Evolutionary conservation across 2,329 filamentous ascomycete species (phyloP).

Genomic region (Phoma herbarum): DNA sequence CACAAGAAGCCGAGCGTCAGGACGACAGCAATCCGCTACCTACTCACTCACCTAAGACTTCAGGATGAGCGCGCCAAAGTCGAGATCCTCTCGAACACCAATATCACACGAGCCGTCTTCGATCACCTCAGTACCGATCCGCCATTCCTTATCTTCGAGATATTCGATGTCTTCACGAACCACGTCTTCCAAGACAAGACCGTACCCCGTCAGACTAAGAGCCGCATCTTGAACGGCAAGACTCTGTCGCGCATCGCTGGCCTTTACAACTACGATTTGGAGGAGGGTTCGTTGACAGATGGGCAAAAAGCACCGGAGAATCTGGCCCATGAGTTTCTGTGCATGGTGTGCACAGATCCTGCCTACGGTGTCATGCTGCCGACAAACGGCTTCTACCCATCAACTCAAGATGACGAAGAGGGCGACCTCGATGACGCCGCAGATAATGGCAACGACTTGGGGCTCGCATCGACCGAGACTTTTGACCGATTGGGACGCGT

Average conservation of each 20-base stretch:
- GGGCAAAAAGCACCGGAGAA: conserved; percentile 68
- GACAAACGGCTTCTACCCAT: conserved; percentile 85
- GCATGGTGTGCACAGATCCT: conserved; percentile 76
- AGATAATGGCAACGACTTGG: conserved; percentile 66
- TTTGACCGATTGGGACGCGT: conserved; percentile 76
- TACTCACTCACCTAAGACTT: conserved; percentile 80
- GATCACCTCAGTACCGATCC: conserved; percentile 81
- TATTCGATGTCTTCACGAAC: conserved; percentile 74
- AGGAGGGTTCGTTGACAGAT: conserved; percentile 56
- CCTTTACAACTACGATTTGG: conserved; percentile 53
- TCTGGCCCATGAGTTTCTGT: conserved; percentile 77
- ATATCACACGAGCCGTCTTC: conserved; percentile 74
- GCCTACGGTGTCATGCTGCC: conserved; percentile 77
- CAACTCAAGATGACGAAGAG: conserved; percentile 68
- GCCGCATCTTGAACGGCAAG: conserved; percentile 76
- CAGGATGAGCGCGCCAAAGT: conserved; percentile 79
- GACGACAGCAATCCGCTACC: conserved; percentile 81
- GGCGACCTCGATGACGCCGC: conserved; percentile 51
- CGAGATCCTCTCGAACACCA: conserved; percentile 80
- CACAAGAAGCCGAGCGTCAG: conserved; percentile 78
- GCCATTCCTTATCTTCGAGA: conserved; percentile 75
- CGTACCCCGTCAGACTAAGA: conserved; percentile 77
- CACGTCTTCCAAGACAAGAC: conserved; percentile 78
- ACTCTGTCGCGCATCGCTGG: conserved; percentile 71
- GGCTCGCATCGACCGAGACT: conserved; percentile 74